Evolutionary conservation across 164 flowering plant species (phyloP).

Genomic region (Paratinospora sagittata): DNA sequence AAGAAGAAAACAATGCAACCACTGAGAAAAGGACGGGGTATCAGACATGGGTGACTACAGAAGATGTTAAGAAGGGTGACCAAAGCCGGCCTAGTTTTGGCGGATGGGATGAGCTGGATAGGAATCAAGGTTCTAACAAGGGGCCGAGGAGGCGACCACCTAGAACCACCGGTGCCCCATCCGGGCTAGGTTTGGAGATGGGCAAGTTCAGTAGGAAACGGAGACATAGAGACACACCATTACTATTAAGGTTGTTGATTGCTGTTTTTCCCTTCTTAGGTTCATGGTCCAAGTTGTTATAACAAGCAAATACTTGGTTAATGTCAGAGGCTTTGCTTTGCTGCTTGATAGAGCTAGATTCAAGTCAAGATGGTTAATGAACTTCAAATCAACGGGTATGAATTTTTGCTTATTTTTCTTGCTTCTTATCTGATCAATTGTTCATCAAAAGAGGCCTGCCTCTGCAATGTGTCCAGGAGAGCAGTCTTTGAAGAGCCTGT

Average conservation of each 20-base stretch:
- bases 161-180: constrained; percentile 8
- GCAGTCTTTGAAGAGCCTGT: not conserved
- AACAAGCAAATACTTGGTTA: constrained; percentile 3
- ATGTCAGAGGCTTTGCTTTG: not conserved
- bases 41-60: constrained; percentile 41
- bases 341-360: not conserved
- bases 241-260: constrained; percentile 56
- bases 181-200: constrained; percentile 18
- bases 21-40: constrained; percentile 28
- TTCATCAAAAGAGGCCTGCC: not conserved
- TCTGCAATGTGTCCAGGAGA: not conserved
- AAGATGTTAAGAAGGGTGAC: constrained; percentile 21
- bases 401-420: not conserved
- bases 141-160: constrained; percentile 21
- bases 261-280: constrained; percentile 78
- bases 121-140: constrained; percentile 10
- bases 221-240: constrained; percentile 40
- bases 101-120: constrained; percentile 89
- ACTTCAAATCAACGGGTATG: not conserved
- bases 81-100: constrained; percentile 41
- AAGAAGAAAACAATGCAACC: not conserved
- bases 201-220: constrained; percentile 36
- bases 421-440: too few species aligned
- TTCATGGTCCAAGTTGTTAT: constrained; percentile 60
- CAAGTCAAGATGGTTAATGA: not conserved